Evolutionary conservation across 805 yeast species (phyloP), one percentile per base, ranked within the genome.

Genomic region (Debaryomyces prosopidis): DNA sequence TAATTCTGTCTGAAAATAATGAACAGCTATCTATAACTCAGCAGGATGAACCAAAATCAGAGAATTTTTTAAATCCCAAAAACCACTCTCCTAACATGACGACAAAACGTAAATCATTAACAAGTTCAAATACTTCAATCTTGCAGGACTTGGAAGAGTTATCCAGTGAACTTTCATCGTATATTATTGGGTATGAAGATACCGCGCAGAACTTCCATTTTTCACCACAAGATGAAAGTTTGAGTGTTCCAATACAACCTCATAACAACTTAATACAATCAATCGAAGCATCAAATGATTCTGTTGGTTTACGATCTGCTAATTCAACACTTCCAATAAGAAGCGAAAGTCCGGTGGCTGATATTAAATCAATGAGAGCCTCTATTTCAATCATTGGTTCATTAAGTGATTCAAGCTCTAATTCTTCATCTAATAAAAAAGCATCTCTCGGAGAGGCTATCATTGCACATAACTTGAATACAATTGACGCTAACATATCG

Each of bases 91-190:
- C 46, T 7, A 36, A 19, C 4, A 28, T 35, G 32, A 43, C 32
- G 15, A 9, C 36, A 4, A 42, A 50, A 18, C 40, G 63, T 39
- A 50, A 50, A 12, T 55, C 62, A 2, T 55, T 55, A 19, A 62
- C 68, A 1, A 59, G 68, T 16, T 45, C 60, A 10, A 49, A 52
- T 39, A 60, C 68, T 3, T 62, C 70, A 12, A 47, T 66, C 2
- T 33, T 58, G 34, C 64, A 63, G 20, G 52, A 54, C 37, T 52
- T 65, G 34, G 70, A 66, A 6, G 64, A 60, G 30, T 45, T 66
- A 18, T 57, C 65, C 3, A 53, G 60, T 37, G 63, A 62, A 38
- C 40, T 64, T 10, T 57, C 66, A 2, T 47, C 53, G 2, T 62
- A 46, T 36, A 10, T 10, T 23, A 23, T 23, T 23, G 46, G 58